Evolutionary conservation across 2,329 filamentous ascomycete genomes (phyloP).

Genomic region (Aspergillus spinulosporus): DNA sequence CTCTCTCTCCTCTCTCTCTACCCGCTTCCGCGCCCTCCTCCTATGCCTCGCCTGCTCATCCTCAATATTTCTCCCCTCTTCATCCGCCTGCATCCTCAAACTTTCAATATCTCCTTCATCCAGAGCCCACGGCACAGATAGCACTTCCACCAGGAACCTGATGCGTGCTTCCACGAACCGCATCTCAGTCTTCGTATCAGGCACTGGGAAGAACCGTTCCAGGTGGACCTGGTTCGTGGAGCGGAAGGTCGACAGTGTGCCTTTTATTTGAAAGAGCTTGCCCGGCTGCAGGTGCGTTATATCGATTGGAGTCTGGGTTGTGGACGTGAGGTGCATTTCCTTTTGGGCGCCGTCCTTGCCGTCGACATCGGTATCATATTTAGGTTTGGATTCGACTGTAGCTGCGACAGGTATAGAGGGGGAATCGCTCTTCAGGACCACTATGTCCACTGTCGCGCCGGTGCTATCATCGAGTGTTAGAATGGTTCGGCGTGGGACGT

Average conservation of each 20-base stretch:
- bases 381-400: not conserved
- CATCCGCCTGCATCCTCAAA: conserved; percentile 45
- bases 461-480: conserved; percentile 63
- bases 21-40: conserved; percentile 27
- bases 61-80: conserved; percentile 39
- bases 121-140: conserved; percentile 57
- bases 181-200: conserved; percentile 57
- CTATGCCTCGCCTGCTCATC: conserved; percentile 39
- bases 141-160: conserved; percentile 50
- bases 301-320: conserved; percentile 43
- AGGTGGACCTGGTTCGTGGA: conserved; percentile 54
- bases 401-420: not conserved
- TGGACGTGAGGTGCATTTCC: conserved; percentile 27
- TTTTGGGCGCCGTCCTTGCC: conserved; percentile 22
- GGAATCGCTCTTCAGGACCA: conserved; percentile 41
- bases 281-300: conserved; percentile 51
- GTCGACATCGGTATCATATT: conserved; percentile 29
- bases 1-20: conserved; percentile 41
- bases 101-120: conserved; percentile 43
- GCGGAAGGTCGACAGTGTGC: conserved; percentile 55
- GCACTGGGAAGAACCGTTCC: conserved; percentile 53
- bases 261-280: conserved; percentile 57
- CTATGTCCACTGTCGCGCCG: conserved; percentile 58
- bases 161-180: conserved; percentile 54
- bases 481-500: conserved; percentile 54